phyloP scores from a whole-genome alignment of 2,329 filamentous ascomycete species.

The Cladosporium sp. region DNA sequence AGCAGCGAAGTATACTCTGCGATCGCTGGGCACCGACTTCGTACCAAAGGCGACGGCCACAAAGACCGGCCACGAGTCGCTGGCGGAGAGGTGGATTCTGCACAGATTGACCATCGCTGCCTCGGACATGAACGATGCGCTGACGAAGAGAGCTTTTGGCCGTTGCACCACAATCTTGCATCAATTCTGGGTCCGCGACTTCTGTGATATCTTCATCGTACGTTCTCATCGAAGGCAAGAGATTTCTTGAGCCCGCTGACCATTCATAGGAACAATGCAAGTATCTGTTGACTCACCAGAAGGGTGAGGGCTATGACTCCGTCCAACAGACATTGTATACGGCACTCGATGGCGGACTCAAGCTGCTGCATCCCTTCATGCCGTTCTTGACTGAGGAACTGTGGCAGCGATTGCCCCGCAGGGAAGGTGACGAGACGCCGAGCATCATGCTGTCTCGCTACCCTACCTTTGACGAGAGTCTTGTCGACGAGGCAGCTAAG shows the following conservation, averaged over 20 bases:
- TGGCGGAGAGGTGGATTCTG: conserved; percentile 72
- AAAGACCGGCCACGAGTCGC: conserved; percentile 63
- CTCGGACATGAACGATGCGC: conserved; percentile 68
- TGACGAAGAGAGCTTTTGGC: conserved; percentile 60
- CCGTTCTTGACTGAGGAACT: conserved; percentile 79
- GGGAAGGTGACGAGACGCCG: conserved; percentile 57
- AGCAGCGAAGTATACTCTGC: conserved; percentile 90
- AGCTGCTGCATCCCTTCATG: conserved; percentile 78
- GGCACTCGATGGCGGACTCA: conserved; percentile 71
- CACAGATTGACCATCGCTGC: conserved; percentile 76
- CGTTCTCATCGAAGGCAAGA: conserved; percentile 63
- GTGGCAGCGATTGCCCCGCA: conserved; percentile 79
- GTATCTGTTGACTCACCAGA: background rate
- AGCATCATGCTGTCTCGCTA: background rate
- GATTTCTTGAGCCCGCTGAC: conserved; percentile 57
- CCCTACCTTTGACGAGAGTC: background rate
- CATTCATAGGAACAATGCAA: background rate
- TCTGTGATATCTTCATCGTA: conserved; percentile 78
- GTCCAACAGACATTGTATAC: conserved; percentile 80
- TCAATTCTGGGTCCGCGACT: conserved; percentile 75
- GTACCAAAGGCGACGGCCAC: conserved; percentile 56
- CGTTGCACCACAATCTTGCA: conserved; percentile 78
- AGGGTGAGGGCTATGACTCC: conserved; percentile 66
- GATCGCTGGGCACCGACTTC: conserved; percentile 69
- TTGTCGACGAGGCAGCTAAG: background rate